Percentiles rank a stretch among this genome's conserved stretches.
Evolutionary conservation across 805 yeast species (phyloP).

Genomic region (Lipomyces orientalis): DNA sequence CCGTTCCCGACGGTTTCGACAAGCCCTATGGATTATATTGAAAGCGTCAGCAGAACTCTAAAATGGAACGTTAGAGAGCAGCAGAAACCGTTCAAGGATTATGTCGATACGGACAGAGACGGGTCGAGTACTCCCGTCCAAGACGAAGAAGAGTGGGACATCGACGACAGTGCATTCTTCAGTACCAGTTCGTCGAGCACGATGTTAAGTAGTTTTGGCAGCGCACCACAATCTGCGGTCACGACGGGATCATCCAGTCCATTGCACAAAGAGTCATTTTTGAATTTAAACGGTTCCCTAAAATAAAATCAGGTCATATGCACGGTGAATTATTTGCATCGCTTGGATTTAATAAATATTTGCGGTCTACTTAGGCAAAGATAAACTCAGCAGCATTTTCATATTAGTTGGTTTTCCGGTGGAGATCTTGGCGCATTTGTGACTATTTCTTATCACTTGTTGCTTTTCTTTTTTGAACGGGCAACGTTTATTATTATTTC

Average conservation of each 20-base stretch:
- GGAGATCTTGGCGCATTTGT: background rate
- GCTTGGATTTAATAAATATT: background rate
- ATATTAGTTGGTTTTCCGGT: background rate
- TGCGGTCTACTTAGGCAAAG: background rate
- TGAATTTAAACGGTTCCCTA: constrained; percentile 16
- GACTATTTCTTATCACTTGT: background rate
- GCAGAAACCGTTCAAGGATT: constrained; percentile 78
- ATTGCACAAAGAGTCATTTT: constrained; percentile 28
- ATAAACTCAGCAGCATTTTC: background rate
- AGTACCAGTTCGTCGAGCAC: constrained; percentile 23
- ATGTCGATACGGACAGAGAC: constrained; percentile 44
- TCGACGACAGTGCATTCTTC: constrained; percentile 36
- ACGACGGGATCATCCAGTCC: constrained; percentile 36
- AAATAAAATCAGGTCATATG: constrained; percentile 1
- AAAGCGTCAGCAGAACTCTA: constrained; percentile 80
- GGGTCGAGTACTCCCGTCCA: constrained; percentile 30
- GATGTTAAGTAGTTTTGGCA: constrained; percentile 23
- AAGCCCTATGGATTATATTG: constrained; percentile 72
- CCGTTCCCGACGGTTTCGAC: constrained; percentile 91
- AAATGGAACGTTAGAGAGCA: constrained; percentile 94
- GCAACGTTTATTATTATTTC: background rate
- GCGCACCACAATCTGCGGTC: constrained; percentile 32
- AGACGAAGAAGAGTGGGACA: constrained; percentile 35
- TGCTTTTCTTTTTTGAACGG: background rate
- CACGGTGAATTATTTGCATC: background rate